Conservation (phyloP, 176 grass and related monocot genomes). For the Zoysia pacifica region DNA sequence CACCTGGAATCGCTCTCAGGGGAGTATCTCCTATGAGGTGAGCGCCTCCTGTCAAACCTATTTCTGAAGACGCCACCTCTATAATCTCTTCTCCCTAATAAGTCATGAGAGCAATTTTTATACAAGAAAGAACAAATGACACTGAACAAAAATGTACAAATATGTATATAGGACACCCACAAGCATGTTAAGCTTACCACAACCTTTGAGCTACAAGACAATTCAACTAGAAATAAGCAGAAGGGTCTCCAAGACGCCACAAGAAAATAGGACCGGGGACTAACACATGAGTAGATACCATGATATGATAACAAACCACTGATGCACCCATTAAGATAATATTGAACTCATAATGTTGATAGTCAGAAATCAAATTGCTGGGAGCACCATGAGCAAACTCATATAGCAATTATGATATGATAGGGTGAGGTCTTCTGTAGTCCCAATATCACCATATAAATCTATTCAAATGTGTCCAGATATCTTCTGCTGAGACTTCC, state of each 20-base stretch:
- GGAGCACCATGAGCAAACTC: constrained; percentile 37
- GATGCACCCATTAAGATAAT: constrained; percentile 47
- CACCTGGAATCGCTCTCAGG: constrained; percentile 69
- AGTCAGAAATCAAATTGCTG: constrained; percentile 57
- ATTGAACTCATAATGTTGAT: constrained; percentile 48
- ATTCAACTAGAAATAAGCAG: constrained; percentile 75
- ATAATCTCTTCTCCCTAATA: constrained; percentile 75
- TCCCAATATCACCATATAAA: constrained; percentile 49
- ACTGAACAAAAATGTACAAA: constrained; percentile 23
- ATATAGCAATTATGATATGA: constrained; percentile 43
- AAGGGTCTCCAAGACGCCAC: constrained; percentile 57
- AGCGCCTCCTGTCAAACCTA: constrained; percentile 78
- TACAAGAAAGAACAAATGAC: constrained; percentile 16
- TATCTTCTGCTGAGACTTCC: constrained; percentile 45
- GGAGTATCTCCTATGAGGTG: constrained; percentile 71
- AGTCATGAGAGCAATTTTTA: constrained; percentile 31
- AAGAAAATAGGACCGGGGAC: constrained; percentile 50
- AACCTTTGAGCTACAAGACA: constrained; percentile 63
- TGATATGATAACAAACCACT: constrained; percentile 46
- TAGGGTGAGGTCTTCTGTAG: constrained; percentile 50
- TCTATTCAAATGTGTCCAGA: constrained; percentile 51
- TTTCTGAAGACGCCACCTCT: constrained; percentile 65
- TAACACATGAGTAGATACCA: constrained; percentile 57
- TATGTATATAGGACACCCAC: constrained; percentile 45
- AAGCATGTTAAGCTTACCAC: constrained; percentile 76